A percentile compares a stretch with the other conserved stretches of the same genome.
These are phyloP conservation scores for Backusella mclennaniae DNA, from an alignment of 192 early-diverging fungal species.

Conservation along the genomic window DNA sequence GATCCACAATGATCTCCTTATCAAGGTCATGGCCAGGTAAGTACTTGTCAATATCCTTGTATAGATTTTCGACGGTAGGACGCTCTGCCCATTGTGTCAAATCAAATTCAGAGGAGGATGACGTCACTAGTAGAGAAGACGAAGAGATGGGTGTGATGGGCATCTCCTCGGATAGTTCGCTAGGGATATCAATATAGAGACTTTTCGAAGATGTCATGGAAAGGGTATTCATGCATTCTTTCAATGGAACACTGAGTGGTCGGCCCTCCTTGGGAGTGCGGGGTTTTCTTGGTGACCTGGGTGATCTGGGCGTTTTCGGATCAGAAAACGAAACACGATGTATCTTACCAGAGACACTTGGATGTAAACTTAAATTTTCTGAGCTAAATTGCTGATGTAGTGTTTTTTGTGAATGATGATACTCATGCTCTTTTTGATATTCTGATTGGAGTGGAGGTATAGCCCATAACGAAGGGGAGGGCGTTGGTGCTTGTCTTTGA, in stretches of 20 bases:
- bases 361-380: slow-evolving; percentile 12
- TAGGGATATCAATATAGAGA: slow-evolving; percentile 1
- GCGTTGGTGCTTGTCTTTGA: neutral
- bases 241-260: neutral
- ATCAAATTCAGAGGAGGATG: neutral
- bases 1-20: slow-evolving; percentile 49
- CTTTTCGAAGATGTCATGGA: neutral
- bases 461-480: slow-evolving; percentile 11
- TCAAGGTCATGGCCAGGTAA: slow-evolving; percentile 50
- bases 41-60: slow-evolving; percentile 66
- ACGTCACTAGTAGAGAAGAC: neutral
- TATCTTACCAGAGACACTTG: slow-evolving; percentile 12
- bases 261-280: neutral
- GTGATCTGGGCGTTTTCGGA: neutral
- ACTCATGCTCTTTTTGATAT: neutral
- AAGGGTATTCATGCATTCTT: neutral
- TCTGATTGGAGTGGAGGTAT: slow-evolving; percentile 1
- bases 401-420: neutral
- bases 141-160: neutral
- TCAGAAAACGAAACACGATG: slow-evolving; percentile 3
- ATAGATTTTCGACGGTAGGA: slow-evolving; percentile 65
- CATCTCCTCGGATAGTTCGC: neutral
- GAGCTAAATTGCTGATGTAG: neutral
- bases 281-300: slow-evolving; percentile 1
- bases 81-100: slow-evolving; percentile 45